Evolutionary conservation across 495 filamentous ascomycete genomes (phyloP), one percentile per base, ranked within the genome.

Genomic region (Jackrogersella minutella): DNA sequence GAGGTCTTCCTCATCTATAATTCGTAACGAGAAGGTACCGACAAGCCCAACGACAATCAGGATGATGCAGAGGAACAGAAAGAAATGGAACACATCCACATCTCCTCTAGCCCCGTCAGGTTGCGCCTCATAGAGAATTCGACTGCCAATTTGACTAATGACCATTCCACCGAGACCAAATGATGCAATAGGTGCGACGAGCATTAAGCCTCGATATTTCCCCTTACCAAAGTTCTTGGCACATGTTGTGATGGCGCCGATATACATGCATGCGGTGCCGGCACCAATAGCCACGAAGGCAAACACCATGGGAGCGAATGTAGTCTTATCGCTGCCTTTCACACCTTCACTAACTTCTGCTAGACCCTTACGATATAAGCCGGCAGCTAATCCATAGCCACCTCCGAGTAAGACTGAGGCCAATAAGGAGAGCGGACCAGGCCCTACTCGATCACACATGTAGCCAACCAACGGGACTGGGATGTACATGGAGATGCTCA

Each of bases 191-290:
- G 95, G 95, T 51, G 91, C 76, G 19, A 93, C 94, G 53, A 99
- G 80, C 71, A 96, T 93, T 57, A 99, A 75, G 0, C 95, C 94
- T 73, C 93, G 90, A 69, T 96, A 87, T 72, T 89, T 93, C 2
- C 93, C 91, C 36, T 88, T 82, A 16, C 94, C 92, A 75, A 98
- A 97, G 76, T 97, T 98, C 86, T 99, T 99, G 21, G 94, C 95
- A 62, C 93, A 97, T 1, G 93, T 97, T 19, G 95, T 93, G 26
- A 99, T 90, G 0, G 91, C 90, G 33, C 86, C 83, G 22, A 97
- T 74, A 73, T 98, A 97, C 89, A 98, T 91, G 70, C 84, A 84
- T 62, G 89, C 88, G 0, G 95, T 97, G 4, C 88, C 94, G 63
- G 88, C 84, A 0, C 95, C 95, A 46, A 97, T 86, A 6, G 80